These are phyloP conservation scores for Volvox carteri DNA, from an alignment of 163 green algal genomes.

Conservation along the genomic window DNA sequence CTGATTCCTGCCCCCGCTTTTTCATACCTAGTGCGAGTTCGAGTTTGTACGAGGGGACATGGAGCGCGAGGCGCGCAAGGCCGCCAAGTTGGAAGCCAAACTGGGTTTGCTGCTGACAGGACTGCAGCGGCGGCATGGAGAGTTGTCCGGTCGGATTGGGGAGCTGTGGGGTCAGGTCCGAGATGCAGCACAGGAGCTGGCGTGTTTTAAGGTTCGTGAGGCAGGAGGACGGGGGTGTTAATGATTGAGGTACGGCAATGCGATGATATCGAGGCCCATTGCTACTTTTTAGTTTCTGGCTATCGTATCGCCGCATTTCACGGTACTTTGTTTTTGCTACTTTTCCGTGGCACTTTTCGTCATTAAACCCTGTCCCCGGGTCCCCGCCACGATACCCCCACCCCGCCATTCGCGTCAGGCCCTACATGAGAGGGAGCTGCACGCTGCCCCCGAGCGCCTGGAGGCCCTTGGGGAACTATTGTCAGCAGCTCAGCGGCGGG, in stretches of 20 bases:
- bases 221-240: not conserved
- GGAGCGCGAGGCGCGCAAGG: constrained; percentile 80
- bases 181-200: constrained; percentile 67
- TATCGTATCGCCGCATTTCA: too few relatives aligned
- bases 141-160: constrained; percentile 61
- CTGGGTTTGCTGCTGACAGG: constrained; percentile 55
- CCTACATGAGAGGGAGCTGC: constrained; percentile 77
- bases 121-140: constrained; percentile 66
- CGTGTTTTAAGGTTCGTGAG: constrained; percentile 73
- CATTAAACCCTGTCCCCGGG: not conserved
- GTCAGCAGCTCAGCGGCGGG: constrained; percentile 66
- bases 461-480: constrained; percentile 72
- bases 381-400: too few relatives aligned
- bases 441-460: constrained; percentile 72
- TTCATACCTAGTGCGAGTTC: constrained; percentile 71
- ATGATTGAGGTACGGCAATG: not conserved
- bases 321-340: too few relatives aligned
- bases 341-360: too few relatives aligned
- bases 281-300: too few relatives aligned
- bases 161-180: constrained; percentile 63
- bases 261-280: not conserved
- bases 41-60: constrained; percentile 79
- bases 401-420: too few relatives aligned
- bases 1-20: too few relatives aligned
- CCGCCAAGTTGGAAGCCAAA: constrained; percentile 85